phyloP scores from a whole-genome alignment of 2,329 filamentous ascomycete species.

The Pseudogymnoascus destructans region DNA sequence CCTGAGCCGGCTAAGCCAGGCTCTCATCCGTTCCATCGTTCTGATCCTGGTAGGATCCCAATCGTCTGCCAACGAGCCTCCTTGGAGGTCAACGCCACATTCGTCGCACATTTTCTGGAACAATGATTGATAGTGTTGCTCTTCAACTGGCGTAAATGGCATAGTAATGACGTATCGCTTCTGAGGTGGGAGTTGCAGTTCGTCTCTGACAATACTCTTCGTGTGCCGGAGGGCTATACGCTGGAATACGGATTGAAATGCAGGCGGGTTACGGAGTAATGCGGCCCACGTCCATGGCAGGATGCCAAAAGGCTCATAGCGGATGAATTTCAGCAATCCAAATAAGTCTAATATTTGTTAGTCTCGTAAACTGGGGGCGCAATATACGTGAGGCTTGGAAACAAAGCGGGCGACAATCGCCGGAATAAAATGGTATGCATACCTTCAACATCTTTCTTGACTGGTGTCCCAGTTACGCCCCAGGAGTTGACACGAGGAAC shows the following conservation, averaged over 20 bases:
- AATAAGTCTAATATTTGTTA: constrained; percentile 47
- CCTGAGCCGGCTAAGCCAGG: constrained; percentile 63
- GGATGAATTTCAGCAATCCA: constrained; percentile 69
- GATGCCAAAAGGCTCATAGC: constrained; percentile 60
- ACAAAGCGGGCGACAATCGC: background rate
- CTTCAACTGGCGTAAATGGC: constrained; percentile 80
- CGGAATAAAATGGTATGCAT: constrained; percentile 8
- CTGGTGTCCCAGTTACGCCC: constrained; percentile 83
- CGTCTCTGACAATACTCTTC: constrained; percentile 65
- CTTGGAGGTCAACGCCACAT: constrained; percentile 51
- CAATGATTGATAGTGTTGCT: constrained; percentile 71
- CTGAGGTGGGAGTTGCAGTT: constrained; percentile 68
- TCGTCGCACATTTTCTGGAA: constrained; percentile 63
- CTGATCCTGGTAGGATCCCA: constrained; percentile 41
- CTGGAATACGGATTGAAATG: constrained; percentile 58
- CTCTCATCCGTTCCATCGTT: constrained; percentile 59
- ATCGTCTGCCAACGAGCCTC: constrained; percentile 44
- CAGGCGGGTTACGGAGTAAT: constrained; percentile 36
- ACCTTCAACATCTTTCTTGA: constrained; percentile 56
- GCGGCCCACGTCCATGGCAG: background rate
- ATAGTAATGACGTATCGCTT: constrained; percentile 78
- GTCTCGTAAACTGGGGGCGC: background rate
- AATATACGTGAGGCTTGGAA: background rate
- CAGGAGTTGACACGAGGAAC: constrained; percentile 80
- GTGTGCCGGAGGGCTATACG: constrained; percentile 70